Base-by-base conservation (phyloP, 2,329 filamentous ascomycete genomes). In the Blastomyces silverae region DNA sequence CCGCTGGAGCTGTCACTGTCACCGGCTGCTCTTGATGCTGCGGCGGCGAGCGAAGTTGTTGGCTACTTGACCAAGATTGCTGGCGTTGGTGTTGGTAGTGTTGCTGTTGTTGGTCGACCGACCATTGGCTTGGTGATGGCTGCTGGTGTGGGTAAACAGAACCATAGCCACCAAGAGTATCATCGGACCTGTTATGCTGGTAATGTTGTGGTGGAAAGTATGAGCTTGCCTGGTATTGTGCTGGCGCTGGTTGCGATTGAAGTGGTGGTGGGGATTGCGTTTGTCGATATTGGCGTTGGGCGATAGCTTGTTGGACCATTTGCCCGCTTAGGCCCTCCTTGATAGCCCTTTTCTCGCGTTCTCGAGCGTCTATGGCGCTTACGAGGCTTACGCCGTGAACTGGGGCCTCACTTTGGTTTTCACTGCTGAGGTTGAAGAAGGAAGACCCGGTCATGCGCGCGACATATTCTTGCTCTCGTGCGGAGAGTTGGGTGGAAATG, bases 381-480 rank as follows among this genome's bases (percentile, higher is more conserved):
- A 96, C 86, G 1, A 96, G 80, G 0, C 89, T 88, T 28, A 79
- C 79, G 0, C 85, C 84, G 42, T 75, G 73, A 53, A 78, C 73
- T 20, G 73, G 83, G 74, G 81, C 79, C 55, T 79, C 77, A 66
- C 82, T 83, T 67, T 80, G 79, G 61, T 81, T 81, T 61, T 83
- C 83, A 48, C 73, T 76, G 4, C 83, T 84, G 73, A 95, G 80
- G 65, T 84, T 86, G 70, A 95, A 84, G 61, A 96, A 80, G 0
- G 92, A 89, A 0, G 86, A 87, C 0, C 90, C 89, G 0, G 91
- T 96, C 70, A 91, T 82, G 48, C 89, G 86, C 11, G 92, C 90
- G n/a, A 96, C 84, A 69, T 95, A 89, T 76, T 95, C 91, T 74
- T 95, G 92, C 75, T 96, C 92, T 20, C 89, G 86, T 22, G 92